phyloP scores from a whole-genome alignment of 164 flowering plant species.

The Kalanchoe fedtschenkoi region DNA sequence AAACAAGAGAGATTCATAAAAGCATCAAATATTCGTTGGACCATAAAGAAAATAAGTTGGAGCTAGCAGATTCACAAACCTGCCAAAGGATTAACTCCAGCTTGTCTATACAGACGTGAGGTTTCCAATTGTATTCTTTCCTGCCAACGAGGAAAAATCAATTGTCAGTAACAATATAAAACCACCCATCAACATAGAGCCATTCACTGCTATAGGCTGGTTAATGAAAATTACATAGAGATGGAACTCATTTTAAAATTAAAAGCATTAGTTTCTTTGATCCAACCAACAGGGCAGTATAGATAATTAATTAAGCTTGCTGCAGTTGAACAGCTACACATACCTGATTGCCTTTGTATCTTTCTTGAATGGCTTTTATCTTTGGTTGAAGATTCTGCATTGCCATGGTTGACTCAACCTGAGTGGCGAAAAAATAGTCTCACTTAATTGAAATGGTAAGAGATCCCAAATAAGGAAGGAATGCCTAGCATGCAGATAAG shows the following conservation, averaged over 20 bases:
- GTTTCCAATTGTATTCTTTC: slow-evolving; percentile 98
- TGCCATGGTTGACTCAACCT: slow-evolving; percentile 95
- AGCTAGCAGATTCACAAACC: slow-evolving; percentile 25
- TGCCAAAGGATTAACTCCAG: slow-evolving; percentile 97
- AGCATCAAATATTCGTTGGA: too few species aligned
- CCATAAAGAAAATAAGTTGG: neutral
- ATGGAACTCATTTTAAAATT: neutral
- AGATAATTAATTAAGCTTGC: too few species aligned
- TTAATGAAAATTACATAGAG: neutral
- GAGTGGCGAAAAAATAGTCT: slow-evolving; percentile 6
- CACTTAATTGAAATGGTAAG: neutral
- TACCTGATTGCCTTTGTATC: slow-evolving; percentile 95
- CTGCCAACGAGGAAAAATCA: slow-evolving; percentile 18
- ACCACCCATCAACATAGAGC: neutral
- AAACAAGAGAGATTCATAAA: too few species aligned
- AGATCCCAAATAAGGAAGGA: neutral
- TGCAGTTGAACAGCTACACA: too few species aligned
- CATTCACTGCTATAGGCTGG: neutral
- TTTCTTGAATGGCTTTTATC: slow-evolving; percentile 90
- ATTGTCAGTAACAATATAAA: neutral
- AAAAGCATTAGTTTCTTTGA: too few species aligned
- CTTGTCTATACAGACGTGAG: slow-evolving; percentile 79
- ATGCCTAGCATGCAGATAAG: neutral
- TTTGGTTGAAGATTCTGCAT: slow-evolving; percentile 99
- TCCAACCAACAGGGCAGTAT: too few species aligned